Evolutionary conservation across 2,329 filamentous ascomycete genomes (phyloP), one percentile per base, ranked within the genome.

Genomic region (Aureobasidium sp.): DNA sequence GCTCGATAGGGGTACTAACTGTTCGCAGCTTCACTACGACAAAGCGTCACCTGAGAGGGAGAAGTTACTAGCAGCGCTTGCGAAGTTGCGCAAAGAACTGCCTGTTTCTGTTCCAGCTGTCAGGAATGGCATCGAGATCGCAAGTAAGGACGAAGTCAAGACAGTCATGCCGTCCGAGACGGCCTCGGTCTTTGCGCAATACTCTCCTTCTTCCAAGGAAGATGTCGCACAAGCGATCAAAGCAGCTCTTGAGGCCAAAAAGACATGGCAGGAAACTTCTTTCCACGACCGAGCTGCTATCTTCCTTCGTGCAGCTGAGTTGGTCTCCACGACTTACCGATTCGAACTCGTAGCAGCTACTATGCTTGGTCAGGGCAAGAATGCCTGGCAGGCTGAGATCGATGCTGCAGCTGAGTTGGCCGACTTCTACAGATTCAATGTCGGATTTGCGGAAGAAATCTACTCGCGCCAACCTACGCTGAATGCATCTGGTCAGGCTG

Each of bases 291-390:
- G 69, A 16, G 74, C 71, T 3, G 68, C 73, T 15, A 71, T 76
- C 37, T 76, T 75, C 66, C 65, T 69, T n/a, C 64, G 68, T 30
- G 73, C 73, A 1, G 70, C 72, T 1, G 71, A 72, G 42, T 67
- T 75, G 8, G 67, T 72, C 4, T 63, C 68, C 2, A 60, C 49
- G 11, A 69, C 68, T 41, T 70, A 71, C 61, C 58, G 68, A 48
- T 66, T 69, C 37, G 69, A 75, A 29, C 63, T 76, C 1, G 71
- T 76, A 25, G 74, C 73, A 1, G 73, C 75, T 2, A 75, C 75
- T 1, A 76, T 76, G 74, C 66, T 77, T 2, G 75, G 74, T 7
- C 75, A 76, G 63, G 74, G 74, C 37, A 77, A 76, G 67, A 77
- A 74, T 62, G 67, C 69, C n/a, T 76, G 70, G 68, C 74, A 77